Evolutionary conservation across 495 filamentous ascomycete species (phyloP), one percentile per base, ranked within the genome.

Genomic region (Saxophila tyrrhenica): DNA sequence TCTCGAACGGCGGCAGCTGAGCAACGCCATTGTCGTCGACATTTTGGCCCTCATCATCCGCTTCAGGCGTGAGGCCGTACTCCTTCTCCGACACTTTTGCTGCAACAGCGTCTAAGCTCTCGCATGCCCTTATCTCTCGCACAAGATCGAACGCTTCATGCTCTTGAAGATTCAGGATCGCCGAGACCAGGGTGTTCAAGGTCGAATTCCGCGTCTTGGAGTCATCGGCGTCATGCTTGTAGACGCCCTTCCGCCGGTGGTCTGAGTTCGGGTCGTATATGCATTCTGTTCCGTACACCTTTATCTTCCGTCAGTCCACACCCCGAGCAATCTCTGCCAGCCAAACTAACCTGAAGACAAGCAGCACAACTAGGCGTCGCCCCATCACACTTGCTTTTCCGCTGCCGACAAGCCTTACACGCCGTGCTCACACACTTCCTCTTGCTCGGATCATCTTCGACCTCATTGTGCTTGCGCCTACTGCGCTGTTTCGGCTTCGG

Each of bases 211-310:
- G 78, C 19, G 89, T 91, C 64, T 91, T 86, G 63, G 90, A 78
- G 45, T 39, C 29, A 87, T 89, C 65, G 94, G 85, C 25, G 95
- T 72, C 11, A 91, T 96, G 25, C 85, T 87, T 64, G 85, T 91
- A 52, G 78, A 79, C 22, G 88, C 90, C 92, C 66, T 97, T 98
- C 17, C 92, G 82, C 45, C 92, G 85, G 65, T 95, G 89, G 67
- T 98, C 92, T 52, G 87, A 92, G 64, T 87, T 94, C 5, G 89
- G 92, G 65, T 97, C 94, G 74, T 97, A 98, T 48, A 94, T 75
- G 69, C 89, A 89, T 59, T 84, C 82, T 41, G 92, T 97, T 55
- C 90, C 85, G 63, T 98, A 98, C 39, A 98, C 94, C 45, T 48
- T 23, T 23, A 5, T 8, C 11, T 24, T 48, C 17, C 24, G 10